phyloP scores from a whole-genome alignment of 2,329 filamentous ascomycete genomes.

The Penicillium nordicum region DNA sequence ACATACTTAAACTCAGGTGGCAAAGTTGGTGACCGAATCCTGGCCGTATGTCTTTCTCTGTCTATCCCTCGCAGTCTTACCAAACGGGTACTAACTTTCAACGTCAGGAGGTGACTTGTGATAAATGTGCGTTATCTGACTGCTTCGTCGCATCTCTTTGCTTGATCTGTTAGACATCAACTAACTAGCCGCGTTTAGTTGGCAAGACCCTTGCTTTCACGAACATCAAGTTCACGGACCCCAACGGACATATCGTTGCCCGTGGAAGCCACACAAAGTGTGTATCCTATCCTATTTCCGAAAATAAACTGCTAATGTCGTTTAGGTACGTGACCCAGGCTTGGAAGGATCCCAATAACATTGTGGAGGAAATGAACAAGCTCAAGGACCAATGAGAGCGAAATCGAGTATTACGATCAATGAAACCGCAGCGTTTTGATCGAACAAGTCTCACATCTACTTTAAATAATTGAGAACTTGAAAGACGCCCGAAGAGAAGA shows the following conservation, averaged over 20 bases:
- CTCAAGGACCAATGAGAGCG: slow-evolving; percentile 8
- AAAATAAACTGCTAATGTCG: not conserved
- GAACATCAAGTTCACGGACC: slow-evolving; percentile 59
- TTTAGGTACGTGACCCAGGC: slow-evolving; percentile 55
- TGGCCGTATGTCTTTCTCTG: slow-evolving; percentile 42
- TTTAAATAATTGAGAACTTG: not conserved
- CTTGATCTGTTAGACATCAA: not conserved
- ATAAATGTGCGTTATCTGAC: slow-evolving; percentile 53
- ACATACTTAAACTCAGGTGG: slow-evolving; percentile 64
- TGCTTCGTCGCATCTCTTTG: not conserved
- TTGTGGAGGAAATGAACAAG: slow-evolving; percentile 53
- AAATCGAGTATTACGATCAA: not conserved
- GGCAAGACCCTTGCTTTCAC: slow-evolving; percentile 65
- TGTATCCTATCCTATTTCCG: slow-evolving; percentile 12
- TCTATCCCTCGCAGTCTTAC: not conserved
- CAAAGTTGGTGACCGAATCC: slow-evolving; percentile 58
- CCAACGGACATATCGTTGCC: slow-evolving; percentile 58
- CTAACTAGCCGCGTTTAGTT: slow-evolving; percentile 41
- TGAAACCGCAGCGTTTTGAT: not conserved
- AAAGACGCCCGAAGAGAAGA: not conserved
- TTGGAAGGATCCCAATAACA: slow-evolving; percentile 62
- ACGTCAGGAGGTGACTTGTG: slow-evolving; percentile 56
- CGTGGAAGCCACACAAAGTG: slow-evolving; percentile 66
- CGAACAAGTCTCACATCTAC: not conserved
- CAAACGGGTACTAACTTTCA: slow-evolving; percentile 16